Evolutionary conservation across 495 filamentous ascomycete genomes (phyloP).

Genomic region (Tirmania nivea): DNA sequence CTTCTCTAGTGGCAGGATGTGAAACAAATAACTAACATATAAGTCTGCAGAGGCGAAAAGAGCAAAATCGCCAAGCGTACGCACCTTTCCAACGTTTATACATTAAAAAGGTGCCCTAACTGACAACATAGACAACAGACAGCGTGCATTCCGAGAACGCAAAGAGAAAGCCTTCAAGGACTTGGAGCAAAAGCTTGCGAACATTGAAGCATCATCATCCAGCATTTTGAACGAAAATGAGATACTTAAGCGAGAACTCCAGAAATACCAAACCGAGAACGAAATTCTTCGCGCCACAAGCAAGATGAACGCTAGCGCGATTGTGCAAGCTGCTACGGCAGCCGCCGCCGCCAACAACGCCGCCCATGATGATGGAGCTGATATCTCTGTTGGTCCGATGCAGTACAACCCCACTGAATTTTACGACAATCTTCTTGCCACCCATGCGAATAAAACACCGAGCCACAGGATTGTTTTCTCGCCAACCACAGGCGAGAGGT

Average conservation of each 20-base stretch:
- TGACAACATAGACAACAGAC: constrained; percentile 30
- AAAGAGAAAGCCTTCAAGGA: constrained; percentile 89
- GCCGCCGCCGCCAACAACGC: constrained; percentile 4
- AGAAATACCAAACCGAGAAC: constrained; percentile 19
- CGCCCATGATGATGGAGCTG: constrained; percentile 1
- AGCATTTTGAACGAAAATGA: constrained; percentile 72
- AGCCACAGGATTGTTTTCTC: constrained; percentile 50
- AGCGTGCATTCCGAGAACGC: constrained; percentile 89
- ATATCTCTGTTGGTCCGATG: constrained; percentile 42
- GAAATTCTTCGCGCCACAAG: constrained; percentile 15
- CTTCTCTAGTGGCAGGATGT: background rate
- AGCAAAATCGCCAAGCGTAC: constrained; percentile 83
- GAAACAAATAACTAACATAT: constrained; percentile 6
- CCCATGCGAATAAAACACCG: constrained; percentile 35
- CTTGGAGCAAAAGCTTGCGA: constrained; percentile 65
- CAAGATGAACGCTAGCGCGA: constrained; percentile 9
- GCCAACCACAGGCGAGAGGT: constrained; percentile 42
- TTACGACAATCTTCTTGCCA: constrained; percentile 20
- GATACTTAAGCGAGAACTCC: constrained; percentile 39
- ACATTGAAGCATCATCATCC: constrained; percentile 31
- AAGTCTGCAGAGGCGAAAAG: constrained; percentile 42
- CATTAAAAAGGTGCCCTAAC: background rate
- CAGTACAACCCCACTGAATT: constrained; percentile 55
- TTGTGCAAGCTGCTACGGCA: constrained; percentile 10
- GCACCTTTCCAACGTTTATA: background rate